Percentiles rank a stretch among this genome's conserved stretches.
Evolutionary conservation across 805 yeast species (phyloP).

Genomic region (Cyberlindnera euphorbiae): DNA sequence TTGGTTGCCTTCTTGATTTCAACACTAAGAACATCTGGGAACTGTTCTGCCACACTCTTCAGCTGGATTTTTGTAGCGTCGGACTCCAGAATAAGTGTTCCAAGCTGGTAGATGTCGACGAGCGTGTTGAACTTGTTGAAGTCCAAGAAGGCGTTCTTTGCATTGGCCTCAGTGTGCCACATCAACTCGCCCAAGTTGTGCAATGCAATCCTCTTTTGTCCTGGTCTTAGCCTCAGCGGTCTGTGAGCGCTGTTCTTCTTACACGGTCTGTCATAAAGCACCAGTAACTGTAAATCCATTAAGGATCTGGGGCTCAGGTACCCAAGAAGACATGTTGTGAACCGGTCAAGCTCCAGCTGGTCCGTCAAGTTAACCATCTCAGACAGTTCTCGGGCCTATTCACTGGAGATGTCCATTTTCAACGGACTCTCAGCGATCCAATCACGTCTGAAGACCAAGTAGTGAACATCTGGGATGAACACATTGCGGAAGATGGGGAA

Average conservation of each 20-base stretch:
- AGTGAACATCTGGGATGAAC: neutral
- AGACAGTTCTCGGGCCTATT: neutral
- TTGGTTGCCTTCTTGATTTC: neutral
- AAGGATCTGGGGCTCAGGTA: neutral
- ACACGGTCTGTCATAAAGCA: neutral
- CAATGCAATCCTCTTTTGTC: neutral
- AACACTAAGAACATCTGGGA: neutral
- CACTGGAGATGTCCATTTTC: neutral
- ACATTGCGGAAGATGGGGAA: neutral
- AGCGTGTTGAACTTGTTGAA: neutral
- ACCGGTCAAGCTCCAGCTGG: neutral
- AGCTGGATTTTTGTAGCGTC: neutral
- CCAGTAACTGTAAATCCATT: neutral
- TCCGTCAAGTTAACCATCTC: neutral
- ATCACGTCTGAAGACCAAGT: neutral
- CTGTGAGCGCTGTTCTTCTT: neutral
- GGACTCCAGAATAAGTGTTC: neutral
- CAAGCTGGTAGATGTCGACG: neutral
- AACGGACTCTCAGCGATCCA: neutral
- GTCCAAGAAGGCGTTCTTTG: neutral
- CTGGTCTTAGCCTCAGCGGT: neutral
- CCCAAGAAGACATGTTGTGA: neutral
- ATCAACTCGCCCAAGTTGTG: neutral
- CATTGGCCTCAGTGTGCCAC: slow-evolving; percentile 1
- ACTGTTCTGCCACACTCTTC: neutral